Base-by-base conservation (phyloP, 805 yeast species). In the Nakazawaea laoshanensis region DNA sequence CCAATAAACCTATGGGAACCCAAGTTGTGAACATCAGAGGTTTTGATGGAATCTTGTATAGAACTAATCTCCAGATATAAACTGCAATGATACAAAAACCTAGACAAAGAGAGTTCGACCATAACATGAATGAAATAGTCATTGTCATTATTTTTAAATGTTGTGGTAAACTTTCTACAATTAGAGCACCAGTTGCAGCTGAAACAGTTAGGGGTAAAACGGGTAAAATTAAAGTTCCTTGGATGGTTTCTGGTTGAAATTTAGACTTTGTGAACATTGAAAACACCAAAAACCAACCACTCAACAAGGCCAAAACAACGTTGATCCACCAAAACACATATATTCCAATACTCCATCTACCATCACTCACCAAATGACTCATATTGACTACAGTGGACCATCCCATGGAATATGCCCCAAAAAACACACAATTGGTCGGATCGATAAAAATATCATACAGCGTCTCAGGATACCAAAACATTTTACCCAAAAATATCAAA, bases 381-480 rank as follows among this genome's bases (percentile, higher is more conserved):
- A 68, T 71, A 48, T 74, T 77, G 19, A 78, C 60, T 40, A 86
- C 52, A 2, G 94, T 75, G 8, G 74, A 66, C 41, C 65, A 63
- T 1, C 87, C 95, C 95, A 87, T 87, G 12, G 85, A 77, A 36
- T 70, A 67, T 41, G 89, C 77, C 5, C 95, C 95, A 57, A 84
- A 58, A 45, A 77, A 84, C 2, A 77, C 74, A 29, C 77, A 70
- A 23, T 67, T 57, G 3, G 53, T 48, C 2, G 74, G 65, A 32
- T 67, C 62, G 35, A 45, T 38, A 31, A 73, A 24, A 37, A 65
- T 39, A 32, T 34, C 37, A 15, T 23, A 7, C 11, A 19, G 12
- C 5, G 24, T 19, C 33, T 44, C 33, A 42, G 52, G 46, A 41
- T 66, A 61, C 23, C 53, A 50, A 5, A 55, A 14, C 18, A 69